A percentile compares a stretch with the other conserved stretches of the same genome.
phyloP scores from a whole-genome alignment of 257 asterid species.

The Orobanche coerulescens region DNA sequence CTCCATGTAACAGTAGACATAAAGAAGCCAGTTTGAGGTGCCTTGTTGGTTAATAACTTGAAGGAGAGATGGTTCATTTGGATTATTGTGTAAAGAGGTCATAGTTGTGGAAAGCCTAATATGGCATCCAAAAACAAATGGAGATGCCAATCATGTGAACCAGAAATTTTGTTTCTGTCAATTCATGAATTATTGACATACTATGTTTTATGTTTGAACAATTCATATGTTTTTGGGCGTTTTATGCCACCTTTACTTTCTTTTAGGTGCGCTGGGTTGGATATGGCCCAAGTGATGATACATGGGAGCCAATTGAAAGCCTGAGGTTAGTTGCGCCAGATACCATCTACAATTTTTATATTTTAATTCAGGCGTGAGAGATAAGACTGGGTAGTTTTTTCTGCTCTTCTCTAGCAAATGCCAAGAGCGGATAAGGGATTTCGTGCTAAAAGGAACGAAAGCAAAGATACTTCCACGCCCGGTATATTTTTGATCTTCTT shows the following conservation, averaged over 20 bases:
- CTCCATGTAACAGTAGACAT: background rate
- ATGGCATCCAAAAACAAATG: background rate
- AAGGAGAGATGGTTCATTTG: background rate
- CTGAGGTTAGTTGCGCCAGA: conserved; percentile 28
- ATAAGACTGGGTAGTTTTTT: conserved; percentile 11
- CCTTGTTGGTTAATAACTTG: conserved; percentile 11
- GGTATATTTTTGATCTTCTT: conserved; percentile 31
- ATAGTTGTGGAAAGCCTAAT: background rate
- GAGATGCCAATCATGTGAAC: background rate
- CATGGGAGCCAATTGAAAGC: conserved; percentile 42
- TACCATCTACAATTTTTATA: conserved; percentile 2
- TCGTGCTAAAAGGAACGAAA: conserved; percentile 31
- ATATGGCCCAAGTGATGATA: conserved; percentile 40
- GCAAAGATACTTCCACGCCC: conserved; percentile 38
- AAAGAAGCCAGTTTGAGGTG: background rate
- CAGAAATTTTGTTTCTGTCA: background rate
- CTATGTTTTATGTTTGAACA: background rate
- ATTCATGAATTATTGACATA: background rate
- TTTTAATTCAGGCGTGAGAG: background rate
- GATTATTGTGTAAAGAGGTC: background rate
- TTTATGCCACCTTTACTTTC: conserved; percentile 16
- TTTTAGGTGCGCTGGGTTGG: conserved; percentile 49
- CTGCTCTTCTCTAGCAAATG: conserved; percentile 34
- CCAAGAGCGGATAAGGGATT: conserved; percentile 32
- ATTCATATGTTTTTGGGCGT: background rate